Evolutionary conservation across 1,284 basidiomycete genomes (phyloP), one percentile per base, ranked within the genome.

Genomic region (Tilletia walkeri): DNA sequence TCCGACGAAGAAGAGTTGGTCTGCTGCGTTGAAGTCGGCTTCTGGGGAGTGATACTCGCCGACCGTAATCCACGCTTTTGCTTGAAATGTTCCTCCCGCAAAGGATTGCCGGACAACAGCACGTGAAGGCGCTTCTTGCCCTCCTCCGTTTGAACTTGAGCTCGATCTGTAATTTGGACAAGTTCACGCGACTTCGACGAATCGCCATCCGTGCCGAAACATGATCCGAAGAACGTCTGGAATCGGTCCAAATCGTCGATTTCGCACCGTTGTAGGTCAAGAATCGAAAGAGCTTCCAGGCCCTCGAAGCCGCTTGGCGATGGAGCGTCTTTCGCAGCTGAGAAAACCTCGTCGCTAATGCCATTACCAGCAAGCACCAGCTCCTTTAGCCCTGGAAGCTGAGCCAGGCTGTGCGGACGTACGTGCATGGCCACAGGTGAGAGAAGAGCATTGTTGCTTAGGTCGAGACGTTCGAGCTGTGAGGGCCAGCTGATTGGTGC

Each of bases 201-300:
- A n/a, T 24, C 50, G 50, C 16, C 7, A 18, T 18, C 50, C 18
- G 50, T 18, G 50, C 50, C 50, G 50, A 53, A 53, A 18, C 54
- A 67, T 0, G 80, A 79, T 16, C 72, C 76, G 54, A 81, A 81
- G 12, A 76, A 50, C 7, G 67, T 50, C 61, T 82, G 78, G 30
- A 80, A 34, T 36, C 65, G 68, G 30, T 66, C 36, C 9, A 82
- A 75, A 41, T 78, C 72, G 38, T 80, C 74, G 34, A 80, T 69
- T 48, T 80, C 75, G 68, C 78, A 78, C n/a, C 76, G 72, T 7
- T 74, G 73, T 53, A 82, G 66, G 67, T 80, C 78, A 30, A 82
- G 74, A 36, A 61, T 70, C 2, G 39, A 7, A 4, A 82, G 67
- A 4, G 68, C 45, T 6, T 72, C 68, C 9, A 76, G 67, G 24